Percentiles rank a stretch among this genome's conserved stretches.
Conservation (phyloP, 176 grass and related monocot species). For the Poa annua region DNA sequence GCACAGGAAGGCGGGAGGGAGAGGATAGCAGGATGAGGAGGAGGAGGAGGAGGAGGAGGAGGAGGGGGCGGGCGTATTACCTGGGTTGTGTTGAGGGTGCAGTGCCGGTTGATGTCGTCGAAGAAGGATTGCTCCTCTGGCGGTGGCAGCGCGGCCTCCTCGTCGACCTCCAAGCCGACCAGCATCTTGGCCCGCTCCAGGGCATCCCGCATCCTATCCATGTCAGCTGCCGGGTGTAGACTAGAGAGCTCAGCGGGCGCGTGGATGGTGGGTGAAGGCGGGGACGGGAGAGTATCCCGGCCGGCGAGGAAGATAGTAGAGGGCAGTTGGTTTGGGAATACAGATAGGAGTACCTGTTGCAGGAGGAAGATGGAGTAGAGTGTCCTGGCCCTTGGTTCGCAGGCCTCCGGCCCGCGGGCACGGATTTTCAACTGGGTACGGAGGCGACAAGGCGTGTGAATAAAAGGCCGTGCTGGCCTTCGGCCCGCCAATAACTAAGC, state of each 20-base stretch:
- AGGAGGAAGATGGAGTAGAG: too few species aligned
- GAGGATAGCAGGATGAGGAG: neutral
- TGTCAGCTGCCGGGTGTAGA: neutral
- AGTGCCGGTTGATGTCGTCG: slow-evolving; percentile 87
- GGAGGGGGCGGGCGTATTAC: slow-evolving; percentile 14
- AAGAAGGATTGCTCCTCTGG: slow-evolving; percentile 90
- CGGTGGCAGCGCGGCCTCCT: slow-evolving; percentile 63
- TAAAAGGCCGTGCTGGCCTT: too few species aligned
- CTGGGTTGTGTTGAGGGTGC: slow-evolving; percentile 85
- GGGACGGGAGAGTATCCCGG: neutral
- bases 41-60: neutral
- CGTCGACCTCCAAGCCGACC: slow-evolving; percentile 89
- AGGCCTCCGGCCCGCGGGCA: too few species aligned
- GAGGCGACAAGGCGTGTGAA: too few species aligned
- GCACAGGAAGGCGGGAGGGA: neutral
- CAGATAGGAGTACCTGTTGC: neutral
- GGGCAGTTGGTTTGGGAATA: neutral
- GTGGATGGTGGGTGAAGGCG: neutral
- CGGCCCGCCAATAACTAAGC: too few species aligned
- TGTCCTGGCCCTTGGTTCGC: too few species aligned
- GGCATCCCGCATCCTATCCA: slow-evolving; percentile 82
- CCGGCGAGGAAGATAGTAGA: slow-evolving; percentile 8
- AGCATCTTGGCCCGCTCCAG: slow-evolving; percentile 99
- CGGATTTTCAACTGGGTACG: too few species aligned
- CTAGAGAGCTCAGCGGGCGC: neutral